Evolutionary conservation across 2,329 filamentous ascomycete species (phyloP), one percentile per base, ranked within the genome.

Genomic region (Cladosporium austrohemisphaericum): DNA sequence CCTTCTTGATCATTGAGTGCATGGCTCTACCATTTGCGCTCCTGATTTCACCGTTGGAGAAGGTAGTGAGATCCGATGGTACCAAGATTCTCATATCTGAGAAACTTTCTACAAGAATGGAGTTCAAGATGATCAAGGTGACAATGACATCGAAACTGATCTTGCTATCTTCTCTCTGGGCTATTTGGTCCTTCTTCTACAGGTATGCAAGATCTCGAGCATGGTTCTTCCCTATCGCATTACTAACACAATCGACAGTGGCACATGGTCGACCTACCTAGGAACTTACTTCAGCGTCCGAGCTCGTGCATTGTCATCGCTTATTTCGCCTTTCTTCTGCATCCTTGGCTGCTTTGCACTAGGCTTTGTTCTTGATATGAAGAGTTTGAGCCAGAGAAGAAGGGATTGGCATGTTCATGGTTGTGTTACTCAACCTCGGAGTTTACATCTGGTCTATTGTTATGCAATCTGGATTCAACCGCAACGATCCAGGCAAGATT

Each of bases 371-470:
- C 72, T 81, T 84, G 49, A 73, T 68, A 58, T 86, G 80, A 48
- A 94, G 68, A 20, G 85, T 81, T 54, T 80, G 72, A 7, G 86
- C 78, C 57, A 79, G 55, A 61, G 74, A 7, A 70, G 73, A 16
- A 67, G 74, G 10, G 74, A 72, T 13, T 72, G 76, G 50, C 50
- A 71, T 4, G 73, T 72, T 40, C 66, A 76, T 5, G 70, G 69
- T 52, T 69, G 64, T 3, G 71, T 76, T 4, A n/a, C 22, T 16
- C 11, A n/a, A 11, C 22, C 13, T 41, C 52, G 55, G 56, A 35
- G 49, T 53, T 8, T 49, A 53, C 16, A 58, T 60, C 35, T 59
- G 57, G 5, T 52, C 59, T n/a, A 32, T 57, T 3, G 61, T 52
- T 29, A 56, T 60, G 11, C 40, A 43, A 19, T 5, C 40, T 10